Evolutionary conservation across 306 rosid species (phyloP), one percentile per base, ranked within the genome.

Genomic region (Senna tora): DNA sequence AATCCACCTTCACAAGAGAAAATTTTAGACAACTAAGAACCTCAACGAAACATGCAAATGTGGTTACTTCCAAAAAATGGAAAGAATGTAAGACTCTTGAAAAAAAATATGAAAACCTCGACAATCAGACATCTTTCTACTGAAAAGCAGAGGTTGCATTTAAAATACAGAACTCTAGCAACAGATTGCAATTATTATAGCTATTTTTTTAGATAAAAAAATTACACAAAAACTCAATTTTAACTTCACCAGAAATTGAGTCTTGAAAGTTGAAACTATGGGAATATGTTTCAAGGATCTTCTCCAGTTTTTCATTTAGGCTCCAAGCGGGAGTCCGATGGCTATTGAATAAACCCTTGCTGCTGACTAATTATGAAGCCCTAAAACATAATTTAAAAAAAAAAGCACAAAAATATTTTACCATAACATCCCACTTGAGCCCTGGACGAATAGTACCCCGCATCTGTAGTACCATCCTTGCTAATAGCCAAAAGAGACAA

Each of bases 381-480:
- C 46, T 36, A 36, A 36, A 4, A 36, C 7, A 36, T 36, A 4
- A 36, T 36, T 4, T 2, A 36, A 36, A 41, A 3, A 10, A 41
- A 25, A 72, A 38, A 57, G 54, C 17, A 78, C 43, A 0, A 1
- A 6, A 71, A 13, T 45, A 41, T 16, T 30, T 73, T 82, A 91
- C 97, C 97, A 91, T 91, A 22, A 91, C 88, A 9, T 88, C 97
- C 97, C 97, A 91, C 62, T 85, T 82, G 10, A 65, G 89, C 17
- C 95, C 92, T 4, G 86, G 85, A 56, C 87, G 92, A 20, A 89
- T 81, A 3, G 96, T 84, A 9, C 88, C 89, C 7, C 97, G 83
- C 97, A 91, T 91, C 79, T 88, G 89, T 78, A 91, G 64, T 14
- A 91, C 97, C 97, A 91, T 91, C 71, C 96, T 84, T 28, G 93